Percentiles rank a stretch among this genome's conserved stretches.
These are phyloP conservation scores for Pseudogymnoascus sp. DNA, from an alignment of 2,329 filamentous ascomycete species.

Conservation along the genomic window DNA sequence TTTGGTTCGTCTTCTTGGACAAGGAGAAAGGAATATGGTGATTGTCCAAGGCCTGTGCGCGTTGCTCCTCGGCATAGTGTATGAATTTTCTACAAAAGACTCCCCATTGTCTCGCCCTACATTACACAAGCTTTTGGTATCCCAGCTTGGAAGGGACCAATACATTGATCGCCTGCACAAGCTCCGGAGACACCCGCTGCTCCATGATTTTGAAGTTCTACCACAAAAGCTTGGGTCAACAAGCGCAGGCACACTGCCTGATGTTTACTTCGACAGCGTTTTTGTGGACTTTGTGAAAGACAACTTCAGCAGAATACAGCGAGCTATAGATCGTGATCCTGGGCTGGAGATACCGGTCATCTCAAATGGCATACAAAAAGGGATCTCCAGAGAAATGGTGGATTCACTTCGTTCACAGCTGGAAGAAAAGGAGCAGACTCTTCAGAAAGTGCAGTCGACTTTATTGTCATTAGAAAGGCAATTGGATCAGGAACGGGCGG, in stretches of 20 bases:
- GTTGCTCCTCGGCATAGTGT: constrained; percentile 78
- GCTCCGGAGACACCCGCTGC: constrained; percentile 67
- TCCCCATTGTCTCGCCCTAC: constrained; percentile 80
- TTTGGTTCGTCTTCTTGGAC: constrained; percentile 65
- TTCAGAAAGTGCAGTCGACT: constrained; percentile 44
- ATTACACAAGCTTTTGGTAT: constrained; percentile 70
- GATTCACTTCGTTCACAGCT: constrained; percentile 76
- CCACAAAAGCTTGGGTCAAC: constrained; percentile 58
- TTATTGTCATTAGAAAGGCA: constrained; percentile 45
- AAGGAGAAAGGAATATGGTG: constrained; percentile 52
- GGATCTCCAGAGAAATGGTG: constrained; percentile 87
- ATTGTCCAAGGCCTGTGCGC: constrained; percentile 78
- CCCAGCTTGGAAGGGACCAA: constrained; percentile 74
- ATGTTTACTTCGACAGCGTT: constrained; percentile 76
- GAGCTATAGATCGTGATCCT: constrained; percentile 86
- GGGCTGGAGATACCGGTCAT: constrained; percentile 78
- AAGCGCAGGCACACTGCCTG: constrained; percentile 55
- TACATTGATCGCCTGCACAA: constrained; percentile 78
- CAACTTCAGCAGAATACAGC: constrained; percentile 78
- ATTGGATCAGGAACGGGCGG: constrained; percentile 66
- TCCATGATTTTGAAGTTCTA: constrained; percentile 86
- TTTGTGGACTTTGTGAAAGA: constrained; percentile 96
- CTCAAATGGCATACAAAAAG: constrained; percentile 74
- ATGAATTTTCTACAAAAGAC: constrained; percentile 97
- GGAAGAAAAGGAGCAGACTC: constrained; percentile 57